Conservation (phyloP, 192 early-diverging fungal species). For the Coemansia sp. region DNA sequence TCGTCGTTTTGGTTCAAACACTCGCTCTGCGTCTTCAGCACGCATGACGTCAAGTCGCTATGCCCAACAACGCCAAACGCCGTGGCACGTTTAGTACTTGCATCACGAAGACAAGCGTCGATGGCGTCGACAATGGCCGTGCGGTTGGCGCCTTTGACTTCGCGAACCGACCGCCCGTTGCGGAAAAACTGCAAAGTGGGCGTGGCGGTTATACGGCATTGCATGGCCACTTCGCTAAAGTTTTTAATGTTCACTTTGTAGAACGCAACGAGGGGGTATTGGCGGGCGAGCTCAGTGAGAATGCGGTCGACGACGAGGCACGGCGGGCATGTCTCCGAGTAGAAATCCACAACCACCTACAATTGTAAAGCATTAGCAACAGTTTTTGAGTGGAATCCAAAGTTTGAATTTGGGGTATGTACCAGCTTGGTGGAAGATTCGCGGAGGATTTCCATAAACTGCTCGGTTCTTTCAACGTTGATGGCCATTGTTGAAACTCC, state of each 20-base stretch:
- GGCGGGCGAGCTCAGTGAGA: constrained; percentile 16
- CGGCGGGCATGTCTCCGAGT: constrained; percentile 48
- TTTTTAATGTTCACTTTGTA: constrained; percentile 45
- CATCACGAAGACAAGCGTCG: constrained; percentile 39
- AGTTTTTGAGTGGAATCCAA: not conserved
- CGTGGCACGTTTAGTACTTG: constrained; percentile 15
- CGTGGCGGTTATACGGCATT: constrained; percentile 42
- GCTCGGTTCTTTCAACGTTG: constrained; percentile 41
- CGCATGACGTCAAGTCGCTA: constrained; percentile 62
- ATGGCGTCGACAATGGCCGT: constrained; percentile 66
- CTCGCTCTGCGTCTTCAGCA: constrained; percentile 71
- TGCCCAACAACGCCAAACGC: constrained; percentile 57
- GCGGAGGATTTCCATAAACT: constrained; percentile 42
- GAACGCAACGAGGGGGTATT: constrained; percentile 39
- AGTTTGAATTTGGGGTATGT: not conserved
- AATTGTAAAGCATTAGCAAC: not conserved
- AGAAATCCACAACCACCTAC: constrained; percentile 52
- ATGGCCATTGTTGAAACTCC: constrained; percentile 34
- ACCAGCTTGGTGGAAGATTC: constrained; percentile 47
- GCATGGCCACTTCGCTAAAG: constrained; percentile 39
- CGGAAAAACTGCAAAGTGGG: constrained; percentile 65
- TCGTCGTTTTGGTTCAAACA: constrained; percentile 85
- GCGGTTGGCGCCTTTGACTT: constrained; percentile 81
- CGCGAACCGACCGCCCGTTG: constrained; percentile 68
- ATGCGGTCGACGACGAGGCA: constrained; percentile 36